A percentile compares a stretch with the other conserved stretches of the same genome.
phyloP scores from a whole-genome alignment of 2,329 filamentous ascomycete species.

The Graphilbum fragrans region DNA sequence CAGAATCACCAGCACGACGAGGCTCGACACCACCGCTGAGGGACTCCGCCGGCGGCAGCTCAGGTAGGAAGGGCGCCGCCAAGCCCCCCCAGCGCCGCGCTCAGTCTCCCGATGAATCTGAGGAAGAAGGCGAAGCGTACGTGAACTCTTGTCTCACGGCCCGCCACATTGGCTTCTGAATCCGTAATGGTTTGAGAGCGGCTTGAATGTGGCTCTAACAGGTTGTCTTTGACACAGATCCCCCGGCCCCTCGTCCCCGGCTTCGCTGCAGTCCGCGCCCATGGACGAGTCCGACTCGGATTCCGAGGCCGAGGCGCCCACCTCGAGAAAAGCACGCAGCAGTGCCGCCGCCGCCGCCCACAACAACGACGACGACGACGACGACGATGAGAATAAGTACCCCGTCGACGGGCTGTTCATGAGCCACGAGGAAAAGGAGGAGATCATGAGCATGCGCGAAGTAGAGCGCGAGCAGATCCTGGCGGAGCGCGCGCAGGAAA shows the following conservation, averaged over 20 bases:
- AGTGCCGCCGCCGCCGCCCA: neutral
- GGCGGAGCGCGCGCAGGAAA: conserved; percentile 73
- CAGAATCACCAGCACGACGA: conserved; percentile 37
- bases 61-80: conserved; percentile 19
- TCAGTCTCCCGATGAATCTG: conserved; percentile 42
- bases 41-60: conserved; percentile 20
- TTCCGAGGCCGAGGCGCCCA: conserved; percentile 41
- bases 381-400: conserved; percentile 55
- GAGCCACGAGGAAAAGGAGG: conserved; percentile 58
- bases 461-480: conserved; percentile 84
- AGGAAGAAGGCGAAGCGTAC: conserved; percentile 76
- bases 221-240: conserved; percentile 37
- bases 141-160: conserved; percentile 18
- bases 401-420: conserved; percentile 81
- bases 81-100: conserved; percentile 39
- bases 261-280: conserved; percentile 68
- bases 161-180: too few species aligned
- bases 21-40: conserved; percentile 25
- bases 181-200: too few species aligned
- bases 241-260: conserved; percentile 54
- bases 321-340: conserved; percentile 10
- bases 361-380: conserved; percentile 17
- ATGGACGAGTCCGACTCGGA: conserved; percentile 90
- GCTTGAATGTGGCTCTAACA: too few species aligned
- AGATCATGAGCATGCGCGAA: conserved; percentile 79